These are phyloP conservation scores for Coffea humblotiana DNA, from an alignment of 305 asterid genomes.

Conservation along the genomic window DNA sequence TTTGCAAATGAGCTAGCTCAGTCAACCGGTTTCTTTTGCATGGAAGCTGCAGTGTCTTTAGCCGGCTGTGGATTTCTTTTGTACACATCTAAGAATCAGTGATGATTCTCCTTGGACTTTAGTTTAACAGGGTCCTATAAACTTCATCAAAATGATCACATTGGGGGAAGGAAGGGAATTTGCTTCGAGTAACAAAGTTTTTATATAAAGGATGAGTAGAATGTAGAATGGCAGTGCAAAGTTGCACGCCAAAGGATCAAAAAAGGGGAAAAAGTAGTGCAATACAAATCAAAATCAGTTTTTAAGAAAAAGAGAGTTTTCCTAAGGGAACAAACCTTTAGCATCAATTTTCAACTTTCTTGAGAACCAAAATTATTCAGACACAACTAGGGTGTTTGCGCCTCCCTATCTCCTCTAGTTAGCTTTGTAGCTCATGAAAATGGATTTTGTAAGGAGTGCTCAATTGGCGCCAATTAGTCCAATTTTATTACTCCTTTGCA, in stretches of 20 bases:
- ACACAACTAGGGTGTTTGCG: background rate
- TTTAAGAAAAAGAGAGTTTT: no score
- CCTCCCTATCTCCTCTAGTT: background rate
- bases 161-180: background rate
- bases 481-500: no score
- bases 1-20: no score
- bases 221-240: background rate
- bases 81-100: background rate
- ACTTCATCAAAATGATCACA: conserved; percentile 1
- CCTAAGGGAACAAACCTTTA: no score
- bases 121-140: background rate
- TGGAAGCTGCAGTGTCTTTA: background rate
- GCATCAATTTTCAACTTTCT: background rate
- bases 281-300: no score
- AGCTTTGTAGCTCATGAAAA: no score
- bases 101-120: background rate
- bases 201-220: background rate
- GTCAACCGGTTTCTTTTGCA: no score
- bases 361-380: background rate
- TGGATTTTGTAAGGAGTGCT: no score
- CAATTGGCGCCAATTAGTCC: no score
- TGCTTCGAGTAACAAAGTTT: background rate
- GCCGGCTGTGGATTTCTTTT: background rate
- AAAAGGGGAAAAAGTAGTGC: background rate
- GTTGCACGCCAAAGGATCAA: background rate